Evolutionary conservation across 139 green algal genomes (phyloP).

Genomic region (Closterium sp.): DNA sequence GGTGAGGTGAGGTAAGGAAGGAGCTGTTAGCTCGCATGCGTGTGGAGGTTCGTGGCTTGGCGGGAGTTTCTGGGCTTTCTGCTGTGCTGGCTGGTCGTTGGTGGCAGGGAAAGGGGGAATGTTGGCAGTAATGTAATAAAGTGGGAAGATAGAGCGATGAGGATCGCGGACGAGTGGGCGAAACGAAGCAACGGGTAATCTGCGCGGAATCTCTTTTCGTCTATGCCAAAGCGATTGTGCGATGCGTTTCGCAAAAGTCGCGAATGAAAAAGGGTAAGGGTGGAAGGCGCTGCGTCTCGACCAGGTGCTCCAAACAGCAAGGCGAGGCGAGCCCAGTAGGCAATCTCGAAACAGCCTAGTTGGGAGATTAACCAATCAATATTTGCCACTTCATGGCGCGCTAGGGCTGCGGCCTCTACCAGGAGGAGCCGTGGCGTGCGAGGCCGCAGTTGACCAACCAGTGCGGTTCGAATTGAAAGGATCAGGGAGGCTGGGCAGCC

Average conservation of each 20-base stretch:
- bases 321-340: background rate
- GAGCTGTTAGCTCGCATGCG: no score
- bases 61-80: background rate
- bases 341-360: background rate
- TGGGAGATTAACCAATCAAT: background rate
- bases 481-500: background rate
- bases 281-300: background rate
- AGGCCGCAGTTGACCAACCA: background rate
- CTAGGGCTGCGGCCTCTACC: background rate
- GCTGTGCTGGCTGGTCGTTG: background rate
- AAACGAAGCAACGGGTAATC: no score
- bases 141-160: no score
- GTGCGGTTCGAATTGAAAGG: background rate
- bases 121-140: background rate
- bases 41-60: background rate
- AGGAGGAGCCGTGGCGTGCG: background rate
- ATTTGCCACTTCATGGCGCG: background rate
- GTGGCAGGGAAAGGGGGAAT: background rate
- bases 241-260: background rate
- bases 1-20: no score
- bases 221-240: background rate
- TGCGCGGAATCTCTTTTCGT: no score
- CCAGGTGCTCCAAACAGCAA: background rate
- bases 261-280: background rate
- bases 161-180: no score